These are phyloP conservation scores for Saprolegnia parasitica DNA, from an alignment of 352 stramenopile genomes.

Conservation along the genomic window DNA sequence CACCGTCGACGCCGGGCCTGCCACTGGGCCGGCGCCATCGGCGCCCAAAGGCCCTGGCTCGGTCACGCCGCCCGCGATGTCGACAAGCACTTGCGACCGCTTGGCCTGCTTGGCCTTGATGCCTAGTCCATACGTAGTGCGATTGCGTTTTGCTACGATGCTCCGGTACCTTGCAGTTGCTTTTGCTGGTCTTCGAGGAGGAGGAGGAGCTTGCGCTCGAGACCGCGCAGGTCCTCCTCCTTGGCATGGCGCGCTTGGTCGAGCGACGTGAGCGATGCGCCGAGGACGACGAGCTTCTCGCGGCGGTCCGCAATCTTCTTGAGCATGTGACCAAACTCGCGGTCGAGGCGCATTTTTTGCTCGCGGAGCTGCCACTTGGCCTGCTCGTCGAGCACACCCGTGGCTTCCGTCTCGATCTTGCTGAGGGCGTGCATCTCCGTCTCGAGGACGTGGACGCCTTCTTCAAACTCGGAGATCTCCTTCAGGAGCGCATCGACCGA, in stretches of 20 bases:
- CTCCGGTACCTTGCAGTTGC: constrained; percentile 69
- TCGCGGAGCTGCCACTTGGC: constrained; percentile 83
- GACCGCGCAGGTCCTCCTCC: constrained; percentile 88
- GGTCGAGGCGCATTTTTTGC: constrained; percentile 92
- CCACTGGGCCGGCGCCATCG: not conserved
- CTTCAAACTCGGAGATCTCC: constrained; percentile 94
- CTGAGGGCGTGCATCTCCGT: constrained; percentile 90
- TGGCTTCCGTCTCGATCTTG: constrained; percentile 86
- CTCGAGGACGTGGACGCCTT: constrained; percentile 87
- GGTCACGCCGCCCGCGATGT: constrained; percentile 12
- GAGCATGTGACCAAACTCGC: constrained; percentile 93
- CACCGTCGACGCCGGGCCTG: constrained; percentile 19
- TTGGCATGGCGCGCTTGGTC: constrained; percentile 86
- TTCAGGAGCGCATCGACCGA: constrained; percentile 83
- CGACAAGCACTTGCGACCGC: constrained; percentile 23
- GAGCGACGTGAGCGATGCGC: constrained; percentile 83
- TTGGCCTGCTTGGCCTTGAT: constrained; percentile 33
- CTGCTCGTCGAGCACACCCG: constrained; percentile 79
- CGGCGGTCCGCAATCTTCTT: constrained; percentile 91
- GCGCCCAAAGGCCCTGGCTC: constrained; percentile 2
- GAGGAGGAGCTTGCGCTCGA: constrained; percentile 93
- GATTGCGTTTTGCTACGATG: constrained; percentile 41
- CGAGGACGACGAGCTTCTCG: constrained; percentile 76
- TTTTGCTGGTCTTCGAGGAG: constrained; percentile 93
- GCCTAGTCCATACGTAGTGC: constrained; percentile 27